phyloP scores from a whole-genome alignment of 768 basidiomycete genomes.

The Saitozyma podzolica region DNA sequence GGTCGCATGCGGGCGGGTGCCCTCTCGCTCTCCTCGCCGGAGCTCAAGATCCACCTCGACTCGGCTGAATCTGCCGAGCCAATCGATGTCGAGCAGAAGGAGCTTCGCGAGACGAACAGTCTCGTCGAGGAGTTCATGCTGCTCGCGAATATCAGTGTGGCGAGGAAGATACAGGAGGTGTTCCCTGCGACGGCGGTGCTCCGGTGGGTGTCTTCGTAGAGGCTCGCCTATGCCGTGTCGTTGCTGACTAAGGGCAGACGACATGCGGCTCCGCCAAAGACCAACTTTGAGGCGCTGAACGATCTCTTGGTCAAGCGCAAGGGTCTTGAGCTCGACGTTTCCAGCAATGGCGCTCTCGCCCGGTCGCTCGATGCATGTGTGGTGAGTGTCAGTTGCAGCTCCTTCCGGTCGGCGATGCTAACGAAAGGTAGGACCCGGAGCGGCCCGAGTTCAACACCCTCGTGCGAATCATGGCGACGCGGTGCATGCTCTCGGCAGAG shows the following conservation, averaged over 20 bases:
- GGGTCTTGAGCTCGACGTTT: slow-evolving; percentile 80
- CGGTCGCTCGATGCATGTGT: slow-evolving; percentile 82
- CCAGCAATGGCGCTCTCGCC: slow-evolving; percentile 85
- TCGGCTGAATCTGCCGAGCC: slow-evolving; percentile 91
- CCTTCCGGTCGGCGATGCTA: slow-evolving; percentile 1
- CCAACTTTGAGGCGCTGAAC: slow-evolving; percentile 93
- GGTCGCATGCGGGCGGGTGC: slow-evolving; percentile 94
- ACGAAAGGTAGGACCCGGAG: slow-evolving; percentile 63
- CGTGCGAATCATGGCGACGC: slow-evolving; percentile 97
- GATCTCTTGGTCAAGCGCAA: slow-evolving; percentile 86
- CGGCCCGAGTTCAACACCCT: slow-evolving; percentile 94
- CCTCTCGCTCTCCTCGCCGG: slow-evolving; percentile 93
- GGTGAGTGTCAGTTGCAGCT: slow-evolving; percentile 56
- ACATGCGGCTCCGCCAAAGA: slow-evolving; percentile 83
- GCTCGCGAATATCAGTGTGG: slow-evolving; percentile 93
- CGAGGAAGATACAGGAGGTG: slow-evolving; percentile 82
- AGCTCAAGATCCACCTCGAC: slow-evolving; percentile 95
- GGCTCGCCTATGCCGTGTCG: too few relatives aligned
- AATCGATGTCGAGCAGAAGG: slow-evolving; percentile 95
- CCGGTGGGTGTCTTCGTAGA: slow-evolving; percentile 57
- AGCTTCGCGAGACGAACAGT: slow-evolving; percentile 87
- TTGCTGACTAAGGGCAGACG: slow-evolving; percentile 58
- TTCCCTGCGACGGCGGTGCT: slow-evolving; percentile 96
- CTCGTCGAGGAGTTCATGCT: slow-evolving; percentile 99
- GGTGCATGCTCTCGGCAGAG: slow-evolving; percentile 97